Evolutionary conservation across 768 basidiomycete genomes (phyloP).

Genomic region (Xerocomus potaroensis): DNA sequence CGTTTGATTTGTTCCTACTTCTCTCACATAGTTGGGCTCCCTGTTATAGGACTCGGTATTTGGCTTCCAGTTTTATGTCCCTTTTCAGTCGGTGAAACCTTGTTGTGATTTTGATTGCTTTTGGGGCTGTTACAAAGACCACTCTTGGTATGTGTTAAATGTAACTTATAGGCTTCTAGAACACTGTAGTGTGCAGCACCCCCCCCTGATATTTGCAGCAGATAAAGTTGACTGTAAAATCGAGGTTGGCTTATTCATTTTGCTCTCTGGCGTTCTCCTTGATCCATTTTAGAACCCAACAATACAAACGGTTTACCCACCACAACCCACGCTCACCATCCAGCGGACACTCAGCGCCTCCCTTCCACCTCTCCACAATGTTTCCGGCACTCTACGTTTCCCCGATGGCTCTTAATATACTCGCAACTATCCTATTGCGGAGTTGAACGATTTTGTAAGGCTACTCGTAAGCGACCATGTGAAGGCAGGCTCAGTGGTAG

Average conservation of each 20-base stretch:
- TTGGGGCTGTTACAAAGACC: no score
- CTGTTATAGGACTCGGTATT: conserved; percentile 85
- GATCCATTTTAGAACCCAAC: conserved; percentile 66
- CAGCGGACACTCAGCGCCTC: conserved; percentile 70
- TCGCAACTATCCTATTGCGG: conserved; percentile 77
- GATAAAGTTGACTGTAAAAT: conserved; percentile 85
- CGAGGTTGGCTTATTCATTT: conserved; percentile 47
- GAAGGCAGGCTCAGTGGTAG: conserved; percentile 44
- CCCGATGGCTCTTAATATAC: conserved; percentile 55
- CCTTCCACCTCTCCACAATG: conserved; percentile 53
- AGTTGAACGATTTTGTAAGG: conserved; percentile 81
- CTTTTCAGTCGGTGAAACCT: conserved; percentile 88
- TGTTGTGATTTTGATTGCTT: no score
- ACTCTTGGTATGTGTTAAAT: no score
- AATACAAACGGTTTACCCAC: conserved; percentile 69
- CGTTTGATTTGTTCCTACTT: conserved; percentile 77
- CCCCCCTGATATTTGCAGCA: conserved; percentile 68
- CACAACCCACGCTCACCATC: conserved; percentile 70
- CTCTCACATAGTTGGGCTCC: conserved; percentile 73
- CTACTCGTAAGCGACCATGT: conserved; percentile 47
- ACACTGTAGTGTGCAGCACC: conserved; percentile 71
- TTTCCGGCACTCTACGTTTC: conserved; percentile 25
- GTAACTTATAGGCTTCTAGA: no score
- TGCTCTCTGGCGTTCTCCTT: neutral
- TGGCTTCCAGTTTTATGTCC: conserved; percentile 82